phyloP scores from a whole-genome alignment of 129 eudicot genomes.

The Artemisia annua region DNA sequence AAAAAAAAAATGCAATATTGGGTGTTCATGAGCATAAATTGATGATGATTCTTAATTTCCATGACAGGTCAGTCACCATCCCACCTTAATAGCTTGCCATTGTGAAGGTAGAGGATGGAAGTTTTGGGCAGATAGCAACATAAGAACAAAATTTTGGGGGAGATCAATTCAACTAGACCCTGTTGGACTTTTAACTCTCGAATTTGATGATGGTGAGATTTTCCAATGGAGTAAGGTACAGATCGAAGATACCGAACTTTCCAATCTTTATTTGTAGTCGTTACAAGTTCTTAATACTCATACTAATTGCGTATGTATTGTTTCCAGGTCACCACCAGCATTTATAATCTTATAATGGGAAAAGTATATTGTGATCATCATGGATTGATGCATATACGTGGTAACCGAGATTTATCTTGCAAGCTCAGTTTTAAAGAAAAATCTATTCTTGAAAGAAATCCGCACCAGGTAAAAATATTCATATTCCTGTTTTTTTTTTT shows the following conservation, averaged over 20 bases:
- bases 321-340: constrained; percentile 57
- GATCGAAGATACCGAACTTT: background rate
- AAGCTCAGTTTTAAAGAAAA: constrained; percentile 59
- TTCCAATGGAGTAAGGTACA: constrained; percentile 66
- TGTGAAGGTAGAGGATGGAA: constrained; percentile 66
- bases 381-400: constrained; percentile 51
- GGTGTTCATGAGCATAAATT: background rate
- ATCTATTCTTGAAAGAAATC: constrained; percentile 50
- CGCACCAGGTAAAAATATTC: constrained; percentile 44
- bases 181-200: constrained; percentile 54
- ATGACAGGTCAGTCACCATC: constrained; percentile 57
- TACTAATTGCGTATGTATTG: background rate
- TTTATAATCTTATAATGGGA: constrained; percentile 55
- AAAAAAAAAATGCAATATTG: background rate
- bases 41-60: constrained; percentile 4
- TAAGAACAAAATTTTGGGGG: constrained; percentile 55
- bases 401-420: constrained; percentile 51
- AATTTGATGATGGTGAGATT: constrained; percentile 59
- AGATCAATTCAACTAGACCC: constrained; percentile 63
- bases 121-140: constrained; percentile 55
- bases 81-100: constrained; percentile 53
- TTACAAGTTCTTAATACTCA: no score
- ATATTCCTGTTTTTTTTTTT: background rate
- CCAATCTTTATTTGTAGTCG: background rate
- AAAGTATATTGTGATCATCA: constrained; percentile 66